Percentiles rank a stretch among this genome's conserved stretches.
Conservation (phyloP, 1,284 basidiomycete genomes). For the Ustilago curta region DNA sequence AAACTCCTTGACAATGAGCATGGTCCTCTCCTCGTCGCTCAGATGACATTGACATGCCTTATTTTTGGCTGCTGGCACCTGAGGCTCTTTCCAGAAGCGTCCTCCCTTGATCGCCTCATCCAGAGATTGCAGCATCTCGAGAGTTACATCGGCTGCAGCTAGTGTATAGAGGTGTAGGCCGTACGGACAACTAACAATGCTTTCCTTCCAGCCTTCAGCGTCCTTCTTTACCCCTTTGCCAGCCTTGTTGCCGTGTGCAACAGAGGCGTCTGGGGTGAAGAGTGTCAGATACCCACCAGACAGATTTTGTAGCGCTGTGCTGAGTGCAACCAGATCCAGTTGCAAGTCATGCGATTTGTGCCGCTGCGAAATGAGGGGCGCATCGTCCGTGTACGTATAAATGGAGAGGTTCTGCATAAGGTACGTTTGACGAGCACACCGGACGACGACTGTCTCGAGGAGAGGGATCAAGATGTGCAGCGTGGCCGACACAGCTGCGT, state of each 20-base stretch:
- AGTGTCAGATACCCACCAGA: slow-evolving; percentile 16
- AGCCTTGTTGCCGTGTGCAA: neutral
- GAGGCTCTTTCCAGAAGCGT: neutral
- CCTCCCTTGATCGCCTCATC: neutral
- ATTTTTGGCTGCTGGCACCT: neutral
- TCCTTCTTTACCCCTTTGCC: slow-evolving; percentile 1
- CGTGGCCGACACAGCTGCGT: slow-evolving; percentile 3
- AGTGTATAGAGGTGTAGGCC: slow-evolving; percentile 8
- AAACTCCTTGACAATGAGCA: neutral
- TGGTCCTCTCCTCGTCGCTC: neutral
- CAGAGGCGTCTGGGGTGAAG: slow-evolving; percentile 9
- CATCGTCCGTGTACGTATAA: neutral
- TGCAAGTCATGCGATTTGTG: neutral
- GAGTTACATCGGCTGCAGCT: slow-evolving; percentile 12
- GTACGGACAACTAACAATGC: slow-evolving; percentile 12
- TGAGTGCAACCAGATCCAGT: slow-evolving; percentile 21
- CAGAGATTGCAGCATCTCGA: neutral
- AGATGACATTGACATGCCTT: slow-evolving; percentile 3
- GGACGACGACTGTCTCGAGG: slow-evolving; percentile 25
- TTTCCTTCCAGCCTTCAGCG: slow-evolving; percentile 18
- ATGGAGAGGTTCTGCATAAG: neutral
- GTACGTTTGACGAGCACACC: slow-evolving; percentile 7
- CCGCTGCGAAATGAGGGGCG: neutral
- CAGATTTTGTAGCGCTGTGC: slow-evolving; percentile 14
- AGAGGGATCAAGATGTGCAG: slow-evolving; percentile 27